phyloP scores from a whole-genome alignment of 2,329 filamentous ascomycete species.

The Ceratocystis ficicola region DNA sequence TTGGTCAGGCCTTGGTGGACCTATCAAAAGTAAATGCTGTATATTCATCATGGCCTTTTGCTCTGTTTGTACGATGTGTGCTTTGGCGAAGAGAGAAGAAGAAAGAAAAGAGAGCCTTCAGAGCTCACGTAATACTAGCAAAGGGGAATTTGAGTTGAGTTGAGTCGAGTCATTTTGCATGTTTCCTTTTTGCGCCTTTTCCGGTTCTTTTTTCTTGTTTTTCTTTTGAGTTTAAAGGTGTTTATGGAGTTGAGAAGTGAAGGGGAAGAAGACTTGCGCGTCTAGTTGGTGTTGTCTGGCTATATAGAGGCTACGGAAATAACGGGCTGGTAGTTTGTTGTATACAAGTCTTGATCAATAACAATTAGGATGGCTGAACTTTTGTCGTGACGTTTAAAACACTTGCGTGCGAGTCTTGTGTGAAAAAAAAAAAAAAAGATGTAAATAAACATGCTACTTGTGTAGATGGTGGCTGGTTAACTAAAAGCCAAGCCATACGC shows the following conservation, averaged over 20 bases:
- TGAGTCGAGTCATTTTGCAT: not conserved
- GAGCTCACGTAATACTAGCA: not conserved
- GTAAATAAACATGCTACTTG: not conserved
- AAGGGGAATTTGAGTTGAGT: not conserved
- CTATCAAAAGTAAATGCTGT: conserved; percentile 3
- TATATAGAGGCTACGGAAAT: not conserved
- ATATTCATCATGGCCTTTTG: not conserved
- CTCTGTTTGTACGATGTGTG: not conserved
- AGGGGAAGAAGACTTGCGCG: not conserved
- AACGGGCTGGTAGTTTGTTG: not conserved
- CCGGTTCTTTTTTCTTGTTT: not conserved
- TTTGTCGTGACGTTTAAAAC: not conserved
- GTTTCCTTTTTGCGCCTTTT: not conserved
- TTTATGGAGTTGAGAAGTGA: conserved; percentile 5
- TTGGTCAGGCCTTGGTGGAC: not conserved
- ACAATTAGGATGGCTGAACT: not conserved
- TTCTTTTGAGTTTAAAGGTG: not conserved
- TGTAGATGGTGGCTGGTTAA: not conserved
- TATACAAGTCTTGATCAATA: not conserved
- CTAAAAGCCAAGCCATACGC: not conserved
- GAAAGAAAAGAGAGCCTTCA: not conserved
- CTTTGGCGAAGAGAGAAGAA: not conserved
- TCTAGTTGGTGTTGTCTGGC: not conserved
- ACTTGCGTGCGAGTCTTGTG: not conserved
- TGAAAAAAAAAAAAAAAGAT: not conserved